Conservation (phyloP, 2,329 filamentous ascomycete species). For the Neopestalotiopsis rosae region DNA sequence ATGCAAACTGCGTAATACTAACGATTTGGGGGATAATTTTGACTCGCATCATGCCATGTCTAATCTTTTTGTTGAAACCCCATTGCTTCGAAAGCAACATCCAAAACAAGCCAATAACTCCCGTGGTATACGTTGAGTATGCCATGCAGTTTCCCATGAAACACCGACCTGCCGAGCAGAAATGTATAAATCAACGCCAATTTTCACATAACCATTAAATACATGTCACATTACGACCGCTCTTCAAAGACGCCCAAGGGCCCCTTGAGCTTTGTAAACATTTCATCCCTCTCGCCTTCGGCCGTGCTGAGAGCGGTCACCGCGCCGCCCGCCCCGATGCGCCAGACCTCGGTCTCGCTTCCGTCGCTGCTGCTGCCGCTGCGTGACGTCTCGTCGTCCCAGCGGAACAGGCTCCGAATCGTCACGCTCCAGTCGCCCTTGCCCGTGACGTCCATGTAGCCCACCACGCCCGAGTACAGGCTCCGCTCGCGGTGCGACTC, state of each 20-base stretch:
- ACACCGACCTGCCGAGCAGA: neutral
- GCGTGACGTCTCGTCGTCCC: slow-evolving; percentile 61
- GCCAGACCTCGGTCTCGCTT: slow-evolving; percentile 67
- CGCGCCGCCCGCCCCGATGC: slow-evolving; percentile 87
- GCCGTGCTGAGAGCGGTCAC: slow-evolving; percentile 84
- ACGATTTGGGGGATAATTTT: neutral
- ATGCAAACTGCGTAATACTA: neutral
- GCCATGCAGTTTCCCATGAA: slow-evolving; percentile 5
- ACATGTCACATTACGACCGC: slow-evolving; percentile 25
- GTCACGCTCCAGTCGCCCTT: slow-evolving; percentile 90
- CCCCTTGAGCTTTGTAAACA: slow-evolving; percentile 75
- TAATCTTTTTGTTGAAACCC: slow-evolving; percentile 11
- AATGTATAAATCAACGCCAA: neutral
- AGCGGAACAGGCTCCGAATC: slow-evolving; percentile 81
- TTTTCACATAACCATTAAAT: neutral
- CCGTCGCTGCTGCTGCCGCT: slow-evolving; percentile 24
- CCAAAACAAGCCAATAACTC: neutral
- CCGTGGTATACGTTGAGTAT: slow-evolving; percentile 23
- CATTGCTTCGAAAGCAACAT: neutral
- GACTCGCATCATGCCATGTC: neutral
- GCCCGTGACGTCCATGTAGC: slow-evolving; percentile 87
- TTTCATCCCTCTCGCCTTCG: slow-evolving; percentile 86
- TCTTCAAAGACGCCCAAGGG: slow-evolving; percentile 57
- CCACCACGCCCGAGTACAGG: slow-evolving; percentile 87
- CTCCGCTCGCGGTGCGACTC: slow-evolving; percentile 70